Evolutionary conservation across 2,329 filamentous ascomycete genomes (phyloP).

Genomic region (Xylariaceae sp.): DNA sequence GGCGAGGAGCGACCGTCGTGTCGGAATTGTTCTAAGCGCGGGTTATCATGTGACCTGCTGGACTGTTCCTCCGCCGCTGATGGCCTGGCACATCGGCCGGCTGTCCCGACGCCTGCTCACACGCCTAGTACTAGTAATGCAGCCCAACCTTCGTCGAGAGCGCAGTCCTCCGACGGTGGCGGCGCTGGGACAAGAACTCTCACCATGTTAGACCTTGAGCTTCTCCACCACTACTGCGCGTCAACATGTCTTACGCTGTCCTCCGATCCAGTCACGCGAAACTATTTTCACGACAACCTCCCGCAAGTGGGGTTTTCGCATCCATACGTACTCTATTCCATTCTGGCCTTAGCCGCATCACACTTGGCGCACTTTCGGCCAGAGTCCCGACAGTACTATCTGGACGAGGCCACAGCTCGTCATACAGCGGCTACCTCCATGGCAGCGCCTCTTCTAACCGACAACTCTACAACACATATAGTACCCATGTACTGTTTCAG

Average conservation of each 20-base stretch:
- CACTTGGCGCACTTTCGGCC: slow-evolving; percentile 33
- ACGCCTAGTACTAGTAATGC: no score
- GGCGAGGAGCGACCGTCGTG: no score
- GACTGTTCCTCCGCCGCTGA: no score
- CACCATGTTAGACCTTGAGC: slow-evolving; percentile 35
- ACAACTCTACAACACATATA: slow-evolving; percentile 1
- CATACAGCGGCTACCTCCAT: slow-evolving; percentile 21
- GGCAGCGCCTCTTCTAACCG: slow-evolving; percentile 9
- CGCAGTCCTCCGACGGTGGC: no score
- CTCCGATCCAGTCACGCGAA: slow-evolving; percentile 28
- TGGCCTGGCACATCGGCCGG: no score
- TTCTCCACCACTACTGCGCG: slow-evolving; percentile 38
- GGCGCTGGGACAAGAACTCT: slow-evolving; percentile 4
- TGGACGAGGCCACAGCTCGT: slow-evolving; percentile 30
- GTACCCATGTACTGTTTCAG: slow-evolving; percentile 16
- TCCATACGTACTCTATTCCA: slow-evolving; percentile 35
- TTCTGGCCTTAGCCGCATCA: slow-evolving; percentile 36
- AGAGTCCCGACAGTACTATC: slow-evolving; percentile 27
- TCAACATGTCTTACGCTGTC: slow-evolving; percentile 37
- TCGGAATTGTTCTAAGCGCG: no score
- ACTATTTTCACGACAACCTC: slow-evolving; percentile 34
- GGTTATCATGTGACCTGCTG: no score
- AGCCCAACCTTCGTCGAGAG: no score
- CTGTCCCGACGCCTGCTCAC: no score
- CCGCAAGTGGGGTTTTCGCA: slow-evolving; percentile 35